Base-by-base conservation (phyloP, 2,329 filamentous ascomycete genomes). In the Corynespora cassiicola region DNA sequence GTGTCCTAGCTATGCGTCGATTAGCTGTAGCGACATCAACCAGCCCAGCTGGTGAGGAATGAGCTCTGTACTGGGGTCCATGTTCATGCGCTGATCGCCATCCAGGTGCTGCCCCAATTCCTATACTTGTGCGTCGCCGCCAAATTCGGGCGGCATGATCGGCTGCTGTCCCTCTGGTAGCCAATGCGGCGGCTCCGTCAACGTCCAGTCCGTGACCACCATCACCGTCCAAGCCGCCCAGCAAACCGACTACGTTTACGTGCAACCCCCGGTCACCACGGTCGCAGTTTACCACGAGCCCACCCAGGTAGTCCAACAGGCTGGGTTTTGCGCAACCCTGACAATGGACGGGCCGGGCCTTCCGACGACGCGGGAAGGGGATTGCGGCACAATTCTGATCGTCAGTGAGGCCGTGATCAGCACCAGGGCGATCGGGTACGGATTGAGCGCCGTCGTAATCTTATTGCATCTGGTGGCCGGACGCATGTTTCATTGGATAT, bases 11-110 rank as follows among this genome's bases (percentile, higher is more conserved):
- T 55, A 54, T 4, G 65, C 65, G n/a, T 63, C 63, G 3, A 46
- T 69, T 37, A 71, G 68, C 50, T 76, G 74, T 50, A 65, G 61
- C 28, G 65, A 57, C 19, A 71, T 75, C 31, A 55, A 64, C 21
- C 61, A 70, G 27, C 61, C 69, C 6, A 66, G 69, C 36, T 76
- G 70, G 74, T 75, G 50, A 47, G 68, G 41, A 16, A 27, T n/a
- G n/a, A n/a, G n/a, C n/a, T n/a, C n/a, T n/a, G n/a, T n/a, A n/a
- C n/a, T n/a, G n/a, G n/a, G n/a, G n/a, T n/a, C n/a, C n/a, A n/a
- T n/a, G n/a, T n/a, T n/a, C n/a, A n/a, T n/a, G n/a, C n/a, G n/a
- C n/a, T n/a, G n/a, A n/a, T n/a, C n/a, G n/a, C n/a, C n/a, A n/a
- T 18, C 8, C 31, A 70, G 67, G 65, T 70, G 67, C 45, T 70